These are phyloP conservation scores for Pseudogymnoascus sp. DNA, from an alignment of 2,329 filamentous ascomycete species.

Conservation along the genomic window DNA sequence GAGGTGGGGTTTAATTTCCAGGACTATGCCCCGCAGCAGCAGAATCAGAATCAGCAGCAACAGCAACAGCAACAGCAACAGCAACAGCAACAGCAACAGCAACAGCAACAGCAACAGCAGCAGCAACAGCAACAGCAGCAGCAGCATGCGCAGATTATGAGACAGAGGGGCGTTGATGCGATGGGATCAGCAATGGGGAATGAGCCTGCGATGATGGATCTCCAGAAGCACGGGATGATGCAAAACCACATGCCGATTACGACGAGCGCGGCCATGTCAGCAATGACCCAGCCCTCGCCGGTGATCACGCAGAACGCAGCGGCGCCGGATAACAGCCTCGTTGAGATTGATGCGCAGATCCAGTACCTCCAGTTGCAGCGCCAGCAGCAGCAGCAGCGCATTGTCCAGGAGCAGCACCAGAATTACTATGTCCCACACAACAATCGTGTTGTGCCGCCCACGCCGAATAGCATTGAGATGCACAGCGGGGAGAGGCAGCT, in stretches of 20 bases:
- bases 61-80: conserved; percentile 30
- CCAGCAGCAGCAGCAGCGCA: conserved; percentile 43
- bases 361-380: conserved; percentile 57
- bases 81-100: conserved; percentile 27
- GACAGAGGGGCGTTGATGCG: conserved; percentile 28
- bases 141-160: conserved; percentile 19
- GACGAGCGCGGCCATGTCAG: conserved; percentile 32
- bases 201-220: conserved; percentile 13
- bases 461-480: conserved; percentile 73
- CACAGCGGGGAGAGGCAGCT: conserved; percentile 44
- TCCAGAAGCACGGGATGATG: conserved; percentile 29
- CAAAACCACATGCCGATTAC: conserved; percentile 41
- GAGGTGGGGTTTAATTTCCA: conserved; percentile 52
- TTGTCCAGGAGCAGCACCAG: conserved; percentile 38
- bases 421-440: conserved; percentile 45
- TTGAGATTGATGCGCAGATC: conserved; percentile 56
- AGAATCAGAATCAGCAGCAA: conserved; percentile 20
- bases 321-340: conserved; percentile 44
- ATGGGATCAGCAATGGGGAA: conserved; percentile 40
- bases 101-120: conserved; percentile 15
- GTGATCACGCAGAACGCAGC: conserved; percentile 30
- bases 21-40: conserved; percentile 36
- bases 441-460: conserved; percentile 61
- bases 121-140: conserved; percentile 21
- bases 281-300: conserved; percentile 36